Evolutionary conservation across 2,329 filamentous ascomycete genomes (phyloP).

Genomic region (Aspergillus pseudoglaucus): DNA sequence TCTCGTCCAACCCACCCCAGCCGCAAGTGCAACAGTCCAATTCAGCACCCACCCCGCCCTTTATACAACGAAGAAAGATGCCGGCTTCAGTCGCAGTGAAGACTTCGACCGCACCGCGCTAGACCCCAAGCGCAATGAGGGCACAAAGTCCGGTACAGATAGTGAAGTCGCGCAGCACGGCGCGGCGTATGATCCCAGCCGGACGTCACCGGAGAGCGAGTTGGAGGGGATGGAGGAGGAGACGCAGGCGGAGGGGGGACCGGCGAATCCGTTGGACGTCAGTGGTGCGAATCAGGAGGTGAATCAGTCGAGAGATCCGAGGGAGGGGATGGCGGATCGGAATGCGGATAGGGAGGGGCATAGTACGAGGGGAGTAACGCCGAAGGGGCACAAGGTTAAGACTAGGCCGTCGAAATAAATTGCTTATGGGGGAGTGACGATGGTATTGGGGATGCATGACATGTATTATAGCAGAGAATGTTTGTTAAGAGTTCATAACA

Average conservation of each 20-base stretch:
- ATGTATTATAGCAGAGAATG: neutral
- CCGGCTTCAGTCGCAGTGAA: neutral
- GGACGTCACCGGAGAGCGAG: slow-evolving; percentile 60
- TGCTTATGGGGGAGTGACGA: neutral
- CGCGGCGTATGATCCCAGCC: slow-evolving; percentile 62
- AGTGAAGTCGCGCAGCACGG: slow-evolving; percentile 52
- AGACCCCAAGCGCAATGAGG: slow-evolving; percentile 59
- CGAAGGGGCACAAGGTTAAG: slow-evolving; percentile 17
- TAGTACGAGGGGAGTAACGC: slow-evolving; percentile 33
- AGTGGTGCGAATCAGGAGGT: slow-evolving; percentile 57
- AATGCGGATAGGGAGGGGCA: slow-evolving; percentile 29
- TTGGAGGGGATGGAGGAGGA: slow-evolving; percentile 28
- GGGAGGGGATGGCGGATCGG: slow-evolving; percentile 40
- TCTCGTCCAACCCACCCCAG: neutral
- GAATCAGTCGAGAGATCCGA: slow-evolving; percentile 42
- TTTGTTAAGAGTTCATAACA: neutral
- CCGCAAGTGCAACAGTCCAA: neutral
- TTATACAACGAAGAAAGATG: slow-evolving; percentile 2
- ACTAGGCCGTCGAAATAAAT: neutral
- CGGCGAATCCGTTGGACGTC: slow-evolving; percentile 50
- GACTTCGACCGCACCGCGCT: slow-evolving; percentile 53
- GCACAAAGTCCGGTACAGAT: slow-evolving; percentile 61
- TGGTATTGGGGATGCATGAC: neutral
- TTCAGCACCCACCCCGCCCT: slow-evolving; percentile 1
- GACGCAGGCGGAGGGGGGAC: slow-evolving; percentile 33